Evolutionary conservation across 768 basidiomycete genomes (phyloP), one percentile per base, ranked within the genome.

Genomic region (Panellus pusillus): DNA sequence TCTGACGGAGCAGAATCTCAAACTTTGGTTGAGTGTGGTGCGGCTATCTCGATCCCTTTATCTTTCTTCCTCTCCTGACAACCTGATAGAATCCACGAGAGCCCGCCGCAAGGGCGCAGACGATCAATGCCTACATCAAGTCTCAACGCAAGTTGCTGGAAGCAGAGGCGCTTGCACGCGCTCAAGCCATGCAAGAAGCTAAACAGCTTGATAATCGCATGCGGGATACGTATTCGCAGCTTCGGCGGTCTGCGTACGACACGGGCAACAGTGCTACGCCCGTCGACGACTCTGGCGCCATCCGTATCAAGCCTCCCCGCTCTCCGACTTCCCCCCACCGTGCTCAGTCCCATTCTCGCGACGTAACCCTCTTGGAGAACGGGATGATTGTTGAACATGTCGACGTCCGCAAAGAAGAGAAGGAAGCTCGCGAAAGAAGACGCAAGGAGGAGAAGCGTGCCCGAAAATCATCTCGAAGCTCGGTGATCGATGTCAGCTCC

Each of bases 311-410:
- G 65, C 77, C 84, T 20, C 81, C 84, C 24, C 73, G 74, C 32
- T 73, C 78, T 7, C 74, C 78, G 4, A 66, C 70, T 13, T 52
- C 70, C 5, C 72, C 69, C n/a, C 65, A 81, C 57, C 68, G 66
- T 28, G 40, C 35, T 31, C 80, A 79, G 28, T 76, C 73, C 18
- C 79, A 83, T 49, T 83, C 84, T 37, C 80, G 88, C 31, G 88
- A 93, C 50, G 78, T 91, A 13, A 90, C 91, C 0, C 73, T 94
- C 9, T 79, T 95, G 18, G 88, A 93, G 68, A 93, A 91, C 59
- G 91, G 91, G 3, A 84, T 94, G 79, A 89, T 93, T 47, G 86
- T 93, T 8, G 93, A 95, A 62, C 88, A 90, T 55, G 87, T 94
- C 35, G 82, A 94, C 67, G 82, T 94, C 17, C 82, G 85, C 29